Conservation (phyloP, 2,329 filamentous ascomycete genomes). For the Aureobasidium lini region DNA sequence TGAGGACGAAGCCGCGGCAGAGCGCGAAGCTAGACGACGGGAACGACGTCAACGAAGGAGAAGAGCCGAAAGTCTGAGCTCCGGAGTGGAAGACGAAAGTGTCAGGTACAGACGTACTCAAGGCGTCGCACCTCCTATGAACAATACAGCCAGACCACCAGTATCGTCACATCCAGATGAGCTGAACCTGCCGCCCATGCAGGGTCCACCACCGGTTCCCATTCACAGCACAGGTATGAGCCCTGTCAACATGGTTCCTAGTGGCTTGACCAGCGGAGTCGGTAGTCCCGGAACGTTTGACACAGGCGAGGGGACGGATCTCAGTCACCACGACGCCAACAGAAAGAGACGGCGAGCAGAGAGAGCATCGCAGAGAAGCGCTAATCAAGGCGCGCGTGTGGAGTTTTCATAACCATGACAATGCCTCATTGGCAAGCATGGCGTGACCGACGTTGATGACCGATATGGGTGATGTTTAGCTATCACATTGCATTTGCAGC, state of each 20-base stretch:
- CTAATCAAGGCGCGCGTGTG: constrained; percentile 12
- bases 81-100: constrained; percentile 33
- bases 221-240: constrained; percentile 16
- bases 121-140: constrained; percentile 15
- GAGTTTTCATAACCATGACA: constrained; percentile 7
- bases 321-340: constrained; percentile 46
- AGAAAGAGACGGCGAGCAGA: constrained; percentile 47
- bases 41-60: constrained; percentile 32
- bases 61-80: constrained; percentile 27
- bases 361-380: constrained; percentile 29
- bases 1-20: constrained; percentile 55
- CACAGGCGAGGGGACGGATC: constrained; percentile 31
- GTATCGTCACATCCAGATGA: constrained; percentile 15
- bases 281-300: constrained; percentile 31
- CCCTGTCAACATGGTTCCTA: constrained; percentile 15
- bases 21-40: constrained; percentile 46
- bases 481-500: constrained; percentile 6
- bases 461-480: background rate
- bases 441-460: background rate
- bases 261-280: constrained; percentile 22
- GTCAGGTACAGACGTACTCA: constrained; percentile 22
- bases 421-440: background rate
- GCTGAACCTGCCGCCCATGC: constrained; percentile 17
- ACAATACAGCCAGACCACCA: constrained; percentile 17
- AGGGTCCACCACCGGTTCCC: constrained; percentile 16